A percentile compares a stretch with the other conserved stretches of the same genome.
phyloP scores from a whole-genome alignment of 768 basidiomycete genomes.

The Podaxis carcinomalis region DNA sequence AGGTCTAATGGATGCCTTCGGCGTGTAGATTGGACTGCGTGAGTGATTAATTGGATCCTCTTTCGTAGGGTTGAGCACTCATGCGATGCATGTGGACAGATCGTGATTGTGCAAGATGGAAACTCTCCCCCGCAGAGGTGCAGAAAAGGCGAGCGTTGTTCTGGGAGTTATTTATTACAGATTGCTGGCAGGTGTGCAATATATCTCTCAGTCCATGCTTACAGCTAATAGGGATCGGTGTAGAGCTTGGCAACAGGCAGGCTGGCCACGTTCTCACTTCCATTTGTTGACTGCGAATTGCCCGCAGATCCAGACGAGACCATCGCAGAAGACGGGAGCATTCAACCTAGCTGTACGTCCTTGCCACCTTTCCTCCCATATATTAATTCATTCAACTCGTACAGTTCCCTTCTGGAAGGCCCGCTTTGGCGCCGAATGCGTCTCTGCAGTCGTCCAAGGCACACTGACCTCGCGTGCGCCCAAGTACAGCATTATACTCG shows the following conservation, averaged over 20 bases:
- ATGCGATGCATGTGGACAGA: conserved; percentile 33
- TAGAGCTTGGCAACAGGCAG: conserved; percentile 71
- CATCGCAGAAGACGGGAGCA: conserved; percentile 52
- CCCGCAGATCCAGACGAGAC: conserved; percentile 24
- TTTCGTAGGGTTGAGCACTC: too few relatives aligned
- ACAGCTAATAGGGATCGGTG: background rate
- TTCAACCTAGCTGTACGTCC: conserved; percentile 54
- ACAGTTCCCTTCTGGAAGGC: conserved; percentile 70
- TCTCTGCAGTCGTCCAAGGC: conserved; percentile 66
- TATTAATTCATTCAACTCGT: background rate
- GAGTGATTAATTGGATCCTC: conserved; percentile 20
- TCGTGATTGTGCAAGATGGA: conserved; percentile 71
- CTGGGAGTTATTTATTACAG: conserved; percentile 62
- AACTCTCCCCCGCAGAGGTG: conserved; percentile 53
- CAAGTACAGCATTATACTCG: conserved; percentile 56
- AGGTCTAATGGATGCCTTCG: too few relatives aligned
- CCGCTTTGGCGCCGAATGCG: conserved; percentile 59
- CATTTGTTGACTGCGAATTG: conserved; percentile 67
- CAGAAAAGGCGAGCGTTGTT: conserved; percentile 69
- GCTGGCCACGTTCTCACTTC: conserved; percentile 63
- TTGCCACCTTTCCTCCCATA: background rate
- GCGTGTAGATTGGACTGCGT: conserved; percentile 62
- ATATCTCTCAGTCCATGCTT: background rate
- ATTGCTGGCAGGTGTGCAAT: conserved; percentile 51
- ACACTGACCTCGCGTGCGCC: conserved; percentile 62